Evolutionary conservation across 345 rosid genomes (phyloP).

Genomic region (Lenwebbia sp.): DNA sequence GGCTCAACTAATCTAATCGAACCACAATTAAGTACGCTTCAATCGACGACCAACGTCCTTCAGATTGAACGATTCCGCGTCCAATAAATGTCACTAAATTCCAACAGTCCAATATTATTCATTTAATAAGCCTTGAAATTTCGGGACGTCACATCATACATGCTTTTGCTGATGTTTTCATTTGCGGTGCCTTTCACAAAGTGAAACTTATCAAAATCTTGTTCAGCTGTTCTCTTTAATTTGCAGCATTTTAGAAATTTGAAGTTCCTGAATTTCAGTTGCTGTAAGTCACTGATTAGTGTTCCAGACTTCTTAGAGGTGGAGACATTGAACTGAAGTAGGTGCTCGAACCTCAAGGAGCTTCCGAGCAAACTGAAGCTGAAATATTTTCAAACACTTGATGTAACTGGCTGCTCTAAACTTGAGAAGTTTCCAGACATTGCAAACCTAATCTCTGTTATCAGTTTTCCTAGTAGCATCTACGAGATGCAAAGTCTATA

Average conservation of each 20-base stretch:
- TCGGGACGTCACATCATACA: too few species aligned
- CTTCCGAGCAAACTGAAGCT: background rate
- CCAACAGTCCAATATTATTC: too few species aligned
- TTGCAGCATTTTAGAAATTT: background rate
- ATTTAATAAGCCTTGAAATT: too few species aligned
- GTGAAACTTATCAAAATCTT: background rate
- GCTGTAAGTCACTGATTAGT: background rate
- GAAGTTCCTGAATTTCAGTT: background rate
- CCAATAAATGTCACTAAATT: too few species aligned
- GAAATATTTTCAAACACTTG: background rate
- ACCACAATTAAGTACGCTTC: too few species aligned
- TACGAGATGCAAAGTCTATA: background rate
- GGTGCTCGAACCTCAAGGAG: background rate
- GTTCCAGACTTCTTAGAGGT: background rate
- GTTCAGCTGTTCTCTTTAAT: background rate
- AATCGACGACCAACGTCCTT: too few species aligned
- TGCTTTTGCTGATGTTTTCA: background rate
- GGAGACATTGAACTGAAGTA: background rate
- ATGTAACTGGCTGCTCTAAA: background rate
- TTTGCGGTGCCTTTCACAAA: background rate
- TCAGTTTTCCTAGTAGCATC: background rate
- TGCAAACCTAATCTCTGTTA: background rate
- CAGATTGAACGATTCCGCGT: too few species aligned
- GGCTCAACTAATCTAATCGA: too few species aligned
- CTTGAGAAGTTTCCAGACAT: background rate